Base-by-base conservation (phyloP, 1,284 basidiomycete species). In the Cutaneotrichosporon sp. region DNA sequence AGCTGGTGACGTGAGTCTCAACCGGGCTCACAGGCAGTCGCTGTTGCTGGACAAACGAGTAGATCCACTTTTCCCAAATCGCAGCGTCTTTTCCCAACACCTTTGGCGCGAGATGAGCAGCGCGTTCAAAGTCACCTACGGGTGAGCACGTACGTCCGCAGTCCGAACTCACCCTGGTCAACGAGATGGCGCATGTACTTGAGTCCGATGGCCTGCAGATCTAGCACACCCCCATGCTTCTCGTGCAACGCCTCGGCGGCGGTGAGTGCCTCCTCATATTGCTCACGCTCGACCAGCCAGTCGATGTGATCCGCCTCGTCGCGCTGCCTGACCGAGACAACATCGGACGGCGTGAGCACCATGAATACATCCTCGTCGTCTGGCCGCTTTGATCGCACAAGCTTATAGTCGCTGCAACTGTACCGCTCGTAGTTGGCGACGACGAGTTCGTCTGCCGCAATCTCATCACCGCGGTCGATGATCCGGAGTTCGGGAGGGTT, bases 41-140 rank as follows among this genome's bases (percentile, higher is more conserved):
- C 29, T 83, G 81, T 63, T 86, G 84, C 70, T 93, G 85, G 0
- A 88, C 87, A 67, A 96, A 97, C 9, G 84, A 77, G 67, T 96
- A 94, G 68, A 97, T 88, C 87, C 89, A 96, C 64, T 88, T 84
- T 70, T 97, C 93, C 96, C 96, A 99, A 16, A 82, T 81, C 61
- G 84, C 84, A 5, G 80, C 77, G 63, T 97, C 84, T 31, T 83
- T 81, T 0, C 82, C 85, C 54, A 97, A 86, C 1, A 97, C 90
- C 67, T 88, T 90, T 0, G 90, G 85, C 54, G 86, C 87, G n/a
- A 94, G 76, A 14, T 80, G 76, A 0, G 94, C 94, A 1, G 96
- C 94, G 64, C 88, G 88, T 4, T 74, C 76, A 62, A 83, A 97
- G 48, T 93, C 82, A 26, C 83, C 90, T 88, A 4, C 31, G 25